Percentiles rank a stretch among this genome's conserved stretches.
phyloP scores from a whole-genome alignment of 129 eudicot genomes.

The Saposhnikovia divaricata region DNA sequence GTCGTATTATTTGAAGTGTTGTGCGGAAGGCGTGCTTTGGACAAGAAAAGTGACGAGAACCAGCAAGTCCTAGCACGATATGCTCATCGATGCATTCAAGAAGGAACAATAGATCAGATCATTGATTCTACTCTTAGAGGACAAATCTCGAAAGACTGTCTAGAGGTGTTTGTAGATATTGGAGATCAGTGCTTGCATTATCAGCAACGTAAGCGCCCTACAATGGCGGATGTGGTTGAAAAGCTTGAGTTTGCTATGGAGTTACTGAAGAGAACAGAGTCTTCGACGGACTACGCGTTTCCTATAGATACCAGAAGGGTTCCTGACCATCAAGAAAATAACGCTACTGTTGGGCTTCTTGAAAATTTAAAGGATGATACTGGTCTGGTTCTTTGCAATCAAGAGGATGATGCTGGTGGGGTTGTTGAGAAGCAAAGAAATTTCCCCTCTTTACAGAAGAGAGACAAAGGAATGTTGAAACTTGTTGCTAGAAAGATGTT shows the following conservation, averaged over 20 bases:
- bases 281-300: neutral
- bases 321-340: neutral
- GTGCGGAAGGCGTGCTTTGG: constrained; percentile 10
- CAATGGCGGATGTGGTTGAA: constrained; percentile 9
- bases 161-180: constrained; percentile 10
- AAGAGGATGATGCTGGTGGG: neutral
- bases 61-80: constrained; percentile 1
- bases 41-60: neutral
- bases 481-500: neutral
- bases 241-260: constrained; percentile 7
- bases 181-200: constrained; percentile 8
- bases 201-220: neutral
- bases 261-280: neutral
- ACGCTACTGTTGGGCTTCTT: neutral
- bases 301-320: neutral
- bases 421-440: neutral
- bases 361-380: neutral
- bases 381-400: neutral
- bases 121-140: constrained; percentile 4
- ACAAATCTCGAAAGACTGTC: neutral
- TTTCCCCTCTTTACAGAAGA: neutral
- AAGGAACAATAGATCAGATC: constrained; percentile 3
- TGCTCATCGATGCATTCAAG: constrained; percentile 1
- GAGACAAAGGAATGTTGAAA: neutral
- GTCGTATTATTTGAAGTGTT: constrained; percentile 7